Evolutionary conservation across 2,329 filamentous ascomycete species (phyloP), one percentile per base, ranked within the genome.

Genomic region (Fusarium sp.): DNA sequence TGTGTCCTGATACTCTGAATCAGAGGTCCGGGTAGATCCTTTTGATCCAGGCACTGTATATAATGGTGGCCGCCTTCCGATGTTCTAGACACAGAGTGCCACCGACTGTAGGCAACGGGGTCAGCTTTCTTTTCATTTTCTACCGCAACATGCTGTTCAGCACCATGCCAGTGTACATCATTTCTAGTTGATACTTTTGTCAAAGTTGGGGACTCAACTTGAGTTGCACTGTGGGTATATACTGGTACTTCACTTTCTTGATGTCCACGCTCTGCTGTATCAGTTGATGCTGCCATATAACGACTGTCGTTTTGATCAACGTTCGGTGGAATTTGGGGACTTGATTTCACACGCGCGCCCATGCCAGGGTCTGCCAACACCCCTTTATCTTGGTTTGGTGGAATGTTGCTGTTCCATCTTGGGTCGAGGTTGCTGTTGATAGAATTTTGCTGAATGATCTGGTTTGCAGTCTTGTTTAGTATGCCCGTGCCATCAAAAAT

Each of bases 381-480:
- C 3, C 68, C 65, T 20, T 71, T 68, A 45, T 75, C 68, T 37
- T 71, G 33, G 39, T 72, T 72, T 19, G 41, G 23, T n/a, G 23
- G 23, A 7, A 11, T 11, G 14, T 40, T 51, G 14, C 15, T 27
- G 45, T n/a, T 11, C 17, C 25, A 10, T 19, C 23, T 7, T 33
- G n/a, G 30, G 13, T 17, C 23, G 25, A 17, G 13, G 13, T n/a
- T 17, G 17, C 17, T 7, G 8, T 37, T n/a, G 35, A 8, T 10
- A 10, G 17, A 10, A 2, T n/a, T 17, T 19, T 37, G 17, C 23
- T 37, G 30, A n/a, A n/a, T 15, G 7, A 11, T 17, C 22, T 25
- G 13, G 9, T 41, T n/a, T 6, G 17, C 23, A 13, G 33, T n/a
- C 23, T 39, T 15, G 9, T n/a, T 19, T 6, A 58, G 13, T 13